phyloP scores from a whole-genome alignment of 805 yeast species.

The Candida ulmi region DNA sequence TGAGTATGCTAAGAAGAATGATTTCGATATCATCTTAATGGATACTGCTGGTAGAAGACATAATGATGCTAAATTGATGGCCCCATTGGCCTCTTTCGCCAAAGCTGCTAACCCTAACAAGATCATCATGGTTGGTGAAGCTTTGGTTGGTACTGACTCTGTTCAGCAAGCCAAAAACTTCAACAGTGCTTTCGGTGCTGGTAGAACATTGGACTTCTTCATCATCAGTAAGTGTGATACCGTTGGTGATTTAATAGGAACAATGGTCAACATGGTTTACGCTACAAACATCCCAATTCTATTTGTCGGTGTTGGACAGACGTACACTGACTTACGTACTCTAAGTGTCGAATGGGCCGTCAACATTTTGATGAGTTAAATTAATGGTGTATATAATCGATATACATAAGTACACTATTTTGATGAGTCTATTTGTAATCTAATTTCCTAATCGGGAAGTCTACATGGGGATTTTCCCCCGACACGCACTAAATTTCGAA shows the following conservation, averaged over 20 bases:
- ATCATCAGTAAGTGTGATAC: conserved; percentile 94
- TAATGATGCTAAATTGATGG: conserved; percentile 90
- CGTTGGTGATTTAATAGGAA: conserved; percentile 93
- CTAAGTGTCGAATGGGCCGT: conserved; percentile 92
- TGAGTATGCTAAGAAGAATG: conserved; percentile 61
- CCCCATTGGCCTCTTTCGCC: conserved; percentile 91
- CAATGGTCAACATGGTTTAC: conserved; percentile 96
- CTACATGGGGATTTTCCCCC: not conserved
- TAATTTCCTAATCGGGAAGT: conserved; percentile 3
- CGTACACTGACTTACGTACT: conserved; percentile 88
- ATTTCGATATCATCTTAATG: conserved; percentile 81
- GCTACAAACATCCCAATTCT: conserved; percentile 93
- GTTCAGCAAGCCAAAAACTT: conserved; percentile 93
- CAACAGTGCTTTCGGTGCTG: conserved; percentile 87
- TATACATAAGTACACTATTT: not conserved
- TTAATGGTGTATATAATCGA: no score
- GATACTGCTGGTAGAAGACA: conserved; percentile 99
- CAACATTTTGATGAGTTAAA: conserved; percentile 63
- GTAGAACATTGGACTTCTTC: conserved; percentile 79
- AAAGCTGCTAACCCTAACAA: conserved; percentile 93
- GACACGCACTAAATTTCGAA: not conserved
- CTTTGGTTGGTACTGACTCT: conserved; percentile 94
- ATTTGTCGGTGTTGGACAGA: conserved; percentile 96
- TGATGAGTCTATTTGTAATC: not conserved
- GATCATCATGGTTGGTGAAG: conserved; percentile 98